Base-by-base conservation (phyloP, 768 basidiomycete species). In the Lactifluus hygrophoroides region DNA sequence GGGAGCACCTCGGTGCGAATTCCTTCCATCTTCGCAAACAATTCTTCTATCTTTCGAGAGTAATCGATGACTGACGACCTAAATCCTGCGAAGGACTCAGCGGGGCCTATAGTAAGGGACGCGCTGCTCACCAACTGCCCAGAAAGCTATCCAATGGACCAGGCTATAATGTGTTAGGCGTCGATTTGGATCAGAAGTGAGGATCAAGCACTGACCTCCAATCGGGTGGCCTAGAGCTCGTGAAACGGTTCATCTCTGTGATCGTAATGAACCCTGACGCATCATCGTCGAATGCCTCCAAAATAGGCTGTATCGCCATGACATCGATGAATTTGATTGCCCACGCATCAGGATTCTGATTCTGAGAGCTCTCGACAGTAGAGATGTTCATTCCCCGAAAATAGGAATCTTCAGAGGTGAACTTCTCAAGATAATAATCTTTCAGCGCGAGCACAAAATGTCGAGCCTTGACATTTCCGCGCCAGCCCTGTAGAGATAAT, bases 201-300 rank as follows among this genome's bases (percentile, higher is more conserved):
- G 17, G n/a, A n/a, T n/a, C n/a, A n/a, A n/a, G n/a, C n/a, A 54
- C 61, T 25, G 19, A 62, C 61, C 51, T 73, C 71, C 72, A 73
- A 5, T 60, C 61, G 1, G 28, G 13, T 2, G 70, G 72, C 6
- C 64, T 56, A 23, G 63, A 53, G 3, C 53, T 43, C 3, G 69
- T 70, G 47, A 74, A 72, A 0, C 45, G 50, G 51, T 74, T 74
- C 17, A 71, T 67, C 51, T 74, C 71, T 3, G 57, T 34, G n/a
- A 72, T 65, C 1, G 68, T 69, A 53, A 69, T 66, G 49, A 67
- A 72, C 3, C 72, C 71, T 0, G 70, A 72, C 2, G 67, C 66
- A 45, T 74, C 71, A 27, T 70, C 67, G 51, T 74, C 71, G 40
- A 73, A 65, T 5, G 70, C 71, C 50, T 72, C 73, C 42, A 65